Base-by-base conservation (phyloP, 768 basidiomycete species). In the Sarcomyxa edulis region DNA sequence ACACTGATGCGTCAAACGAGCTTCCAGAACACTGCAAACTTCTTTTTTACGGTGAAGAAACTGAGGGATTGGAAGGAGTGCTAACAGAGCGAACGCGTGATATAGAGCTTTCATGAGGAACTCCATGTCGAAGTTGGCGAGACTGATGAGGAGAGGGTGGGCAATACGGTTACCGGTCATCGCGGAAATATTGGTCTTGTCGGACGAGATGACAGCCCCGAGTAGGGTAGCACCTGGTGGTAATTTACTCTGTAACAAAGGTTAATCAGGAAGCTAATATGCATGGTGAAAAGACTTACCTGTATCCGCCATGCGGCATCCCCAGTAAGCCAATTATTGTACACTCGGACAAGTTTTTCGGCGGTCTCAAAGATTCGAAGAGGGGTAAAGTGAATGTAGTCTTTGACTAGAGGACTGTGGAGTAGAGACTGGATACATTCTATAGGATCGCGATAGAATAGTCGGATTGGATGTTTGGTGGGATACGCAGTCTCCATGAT, bases 171-270 rank as follows among this genome's bases (percentile, higher is more conserved):
- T 49, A 11, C 61, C 60, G 8, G 56, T 60, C 37, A 53, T 53
- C 12, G 48, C 39, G 0, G 59, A 53, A 10, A 66, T 51, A 15
- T 51, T 51, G 6, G 61, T 62, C 35, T 65, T 65, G 37, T 64
- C 56, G 0, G 57, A 59, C 3, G 56, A 54, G 1, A 52, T 36
- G 7, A 64, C 49, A 0, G 51, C 46, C 1, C 61, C 55, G 6
- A 63, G 35, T n/a, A 64, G 43, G 0, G 57, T 62, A 0, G 50
- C 46, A 2, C 57, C 57, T 1, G 26, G 3, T 4, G 49, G 54
- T 7, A 61, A 32, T 24, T 39, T 23, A 6, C 40, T 29, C 53
- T 56, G 21, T 9, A 35, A 34, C 27, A 29, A 25, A 20, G 27
- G 7, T 37, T 34, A 32, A 27, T 35, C 31, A 7, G 3, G 37